Conservation (phyloP, 345 rosid species). For the Linum usitatissimum region DNA sequence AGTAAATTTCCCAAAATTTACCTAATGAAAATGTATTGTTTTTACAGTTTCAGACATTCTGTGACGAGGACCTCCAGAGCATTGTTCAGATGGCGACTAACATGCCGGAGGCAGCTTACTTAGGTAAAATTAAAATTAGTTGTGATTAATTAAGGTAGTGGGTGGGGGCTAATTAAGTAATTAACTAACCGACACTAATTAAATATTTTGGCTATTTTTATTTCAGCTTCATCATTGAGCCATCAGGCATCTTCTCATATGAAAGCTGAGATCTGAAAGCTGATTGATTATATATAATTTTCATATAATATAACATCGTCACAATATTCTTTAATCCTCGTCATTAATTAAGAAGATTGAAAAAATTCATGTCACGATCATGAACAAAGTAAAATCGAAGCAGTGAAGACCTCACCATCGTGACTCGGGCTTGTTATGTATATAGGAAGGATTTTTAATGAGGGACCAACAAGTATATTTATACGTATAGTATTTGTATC, state of each 20-base stretch:
- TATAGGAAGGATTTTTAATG: neutral
- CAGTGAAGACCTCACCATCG: too few species aligned
- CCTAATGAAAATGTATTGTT: neutral
- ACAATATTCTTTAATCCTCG: slow-evolving; percentile 24
- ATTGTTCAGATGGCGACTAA: slow-evolving; percentile 50
- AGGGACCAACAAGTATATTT: neutral
- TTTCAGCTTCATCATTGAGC: slow-evolving; percentile 32
- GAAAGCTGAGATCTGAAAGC: slow-evolving; percentile 46
- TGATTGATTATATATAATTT: neutral
- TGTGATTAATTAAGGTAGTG: neutral
- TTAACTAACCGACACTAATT: neutral
- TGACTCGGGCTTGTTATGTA: neutral
- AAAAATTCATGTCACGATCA: slow-evolving; percentile 5
- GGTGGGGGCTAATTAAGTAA: neutral
- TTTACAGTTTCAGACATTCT: slow-evolving; percentile 40
- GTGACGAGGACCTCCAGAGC: slow-evolving; percentile 66
- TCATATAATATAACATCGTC: neutral
- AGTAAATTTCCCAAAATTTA: neutral
- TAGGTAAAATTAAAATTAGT: neutral
- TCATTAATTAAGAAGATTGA: slow-evolving; percentile 8
- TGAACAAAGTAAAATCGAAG: too few species aligned
- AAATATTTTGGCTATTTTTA: too few species aligned
- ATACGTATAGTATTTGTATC: neutral
- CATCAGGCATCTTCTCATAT: slow-evolving; percentile 28
- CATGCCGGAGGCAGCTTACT: neutral